Conservation (phyloP, 345 rosid species). For the Camelina sativa region DNA sequence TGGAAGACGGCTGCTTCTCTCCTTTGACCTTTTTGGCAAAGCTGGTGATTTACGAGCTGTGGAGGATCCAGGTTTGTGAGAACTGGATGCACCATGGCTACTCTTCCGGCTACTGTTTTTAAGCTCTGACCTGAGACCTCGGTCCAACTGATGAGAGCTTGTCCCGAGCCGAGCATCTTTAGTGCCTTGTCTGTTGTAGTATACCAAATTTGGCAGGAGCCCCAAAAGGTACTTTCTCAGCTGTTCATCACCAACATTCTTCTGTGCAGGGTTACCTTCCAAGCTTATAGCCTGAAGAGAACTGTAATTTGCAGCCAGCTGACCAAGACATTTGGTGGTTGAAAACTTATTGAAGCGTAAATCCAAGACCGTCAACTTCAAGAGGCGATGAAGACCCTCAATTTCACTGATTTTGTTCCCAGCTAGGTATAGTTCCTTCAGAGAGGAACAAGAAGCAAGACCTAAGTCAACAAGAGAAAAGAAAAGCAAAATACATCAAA, state of each 20-base stretch:
- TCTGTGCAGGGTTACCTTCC: slow-evolving; percentile 98
- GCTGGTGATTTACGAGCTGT: slow-evolving; percentile 58
- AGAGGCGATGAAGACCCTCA: slow-evolving; percentile 94
- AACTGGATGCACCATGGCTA: slow-evolving; percentile 50
- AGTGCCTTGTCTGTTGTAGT: slow-evolving; percentile 76
- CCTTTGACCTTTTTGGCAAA: slow-evolving; percentile 56
- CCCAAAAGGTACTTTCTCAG: slow-evolving; percentile 79
- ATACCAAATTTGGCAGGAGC: slow-evolving; percentile 80
- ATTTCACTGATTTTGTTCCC: slow-evolving; percentile 93
- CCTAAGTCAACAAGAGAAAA: slow-evolving; percentile 49
- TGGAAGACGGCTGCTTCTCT: slow-evolving; percentile 61
- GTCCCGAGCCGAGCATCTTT: slow-evolving; percentile 78
- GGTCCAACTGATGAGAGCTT: slow-evolving; percentile 61
- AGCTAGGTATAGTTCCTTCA: slow-evolving; percentile 93
- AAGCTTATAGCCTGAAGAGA: slow-evolving; percentile 94
- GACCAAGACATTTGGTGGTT: slow-evolving; percentile 83
- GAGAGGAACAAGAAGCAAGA: slow-evolving; percentile 89
- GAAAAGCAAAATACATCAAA: slow-evolving; percentile 13
- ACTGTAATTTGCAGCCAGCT: slow-evolving; percentile 94
- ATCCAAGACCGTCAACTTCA: slow-evolving; percentile 81
- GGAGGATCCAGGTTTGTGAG: slow-evolving; percentile 52
- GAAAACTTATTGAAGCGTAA: slow-evolving; percentile 91
- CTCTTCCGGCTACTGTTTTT: slow-evolving; percentile 64
- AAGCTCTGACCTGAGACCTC: slow-evolving; percentile 64
- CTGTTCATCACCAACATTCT: slow-evolving; percentile 94